phyloP scores from a whole-genome alignment of 2,329 filamentous ascomycete species.

The Pseudogymnoascus sp. region DNA sequence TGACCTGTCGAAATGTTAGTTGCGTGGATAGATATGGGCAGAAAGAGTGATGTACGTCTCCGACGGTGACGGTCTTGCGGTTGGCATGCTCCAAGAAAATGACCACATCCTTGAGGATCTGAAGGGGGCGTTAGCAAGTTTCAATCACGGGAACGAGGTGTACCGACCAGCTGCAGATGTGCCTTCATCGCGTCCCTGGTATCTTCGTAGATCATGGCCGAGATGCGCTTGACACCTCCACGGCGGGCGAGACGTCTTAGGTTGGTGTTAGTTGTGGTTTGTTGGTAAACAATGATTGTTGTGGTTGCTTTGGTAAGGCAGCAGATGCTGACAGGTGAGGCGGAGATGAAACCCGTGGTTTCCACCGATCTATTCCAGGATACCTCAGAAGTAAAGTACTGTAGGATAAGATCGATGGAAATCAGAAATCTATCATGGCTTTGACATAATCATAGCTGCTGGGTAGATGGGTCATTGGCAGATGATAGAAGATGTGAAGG shows the following conservation, averaged over 20 bases:
- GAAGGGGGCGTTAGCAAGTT: background rate
- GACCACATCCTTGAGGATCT: conserved; percentile 32
- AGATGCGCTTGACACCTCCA: conserved; percentile 70
- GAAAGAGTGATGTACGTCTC: conserved; percentile 42
- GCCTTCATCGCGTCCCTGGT: conserved; percentile 42
- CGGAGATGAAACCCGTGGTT: background rate
- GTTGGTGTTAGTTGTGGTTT: background rate
- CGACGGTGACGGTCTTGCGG: conserved; percentile 53
- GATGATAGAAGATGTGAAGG: background rate
- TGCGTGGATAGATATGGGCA: background rate
- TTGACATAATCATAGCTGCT: background rate
- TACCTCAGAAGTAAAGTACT: background rate
- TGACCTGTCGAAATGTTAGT: conserved; percentile 36
- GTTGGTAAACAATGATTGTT: background rate
- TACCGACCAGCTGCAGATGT: conserved; percentile 39
- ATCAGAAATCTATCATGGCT: background rate
- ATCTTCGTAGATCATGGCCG: conserved; percentile 54
- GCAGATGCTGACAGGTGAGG: background rate
- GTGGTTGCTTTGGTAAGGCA: background rate
- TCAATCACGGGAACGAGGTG: background rate
- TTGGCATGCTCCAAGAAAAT: conserved; percentile 44
- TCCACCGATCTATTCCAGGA: background rate
- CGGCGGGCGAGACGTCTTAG: conserved; percentile 59
- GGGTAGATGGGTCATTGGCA: background rate
- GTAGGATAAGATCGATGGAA: background rate